A percentile compares a stretch with the other conserved stretches of the same genome.
Evolutionary conservation across 2,329 filamentous ascomycete species (phyloP).

Genomic region (Sclerotinia borealis): DNA sequence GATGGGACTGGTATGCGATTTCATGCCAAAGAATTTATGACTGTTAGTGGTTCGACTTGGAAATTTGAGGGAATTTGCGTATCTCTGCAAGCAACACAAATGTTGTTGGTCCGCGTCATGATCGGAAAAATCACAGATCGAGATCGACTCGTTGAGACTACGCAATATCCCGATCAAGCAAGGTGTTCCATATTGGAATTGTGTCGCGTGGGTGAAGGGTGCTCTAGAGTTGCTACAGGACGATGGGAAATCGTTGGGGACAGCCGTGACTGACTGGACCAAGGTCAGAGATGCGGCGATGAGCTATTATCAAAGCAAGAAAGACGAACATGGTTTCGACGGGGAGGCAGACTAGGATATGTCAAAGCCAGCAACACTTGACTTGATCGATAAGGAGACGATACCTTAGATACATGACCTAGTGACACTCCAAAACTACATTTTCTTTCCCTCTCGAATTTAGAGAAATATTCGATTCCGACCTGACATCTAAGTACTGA

Average conservation of each 20-base stretch:
- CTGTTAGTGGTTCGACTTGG: no score
- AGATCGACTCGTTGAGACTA: neutral
- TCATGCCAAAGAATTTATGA: neutral
- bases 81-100: neutral
- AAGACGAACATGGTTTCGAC: conserved; percentile 19
- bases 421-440: no score
- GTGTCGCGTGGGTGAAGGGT: conserved; percentile 33
- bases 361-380: conserved; percentile 12
- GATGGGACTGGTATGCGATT: neutral
- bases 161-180: accelerated
- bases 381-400: conserved; percentile 13
- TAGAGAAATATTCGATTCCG: no score
- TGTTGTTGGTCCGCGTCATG: neutral
- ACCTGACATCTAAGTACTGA: no score
- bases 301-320: conserved; percentile 35
- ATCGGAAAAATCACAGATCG: neutral
- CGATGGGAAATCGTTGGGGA: conserved; percentile 37
- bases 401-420: conserved; percentile 11
- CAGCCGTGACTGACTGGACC: conserved; percentile 34
- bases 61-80: neutral
- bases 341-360: conserved; percentile 13
- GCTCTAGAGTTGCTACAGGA: conserved; percentile 32
- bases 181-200: neutral
- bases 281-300: conserved; percentile 34
- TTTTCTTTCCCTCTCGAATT: no score